phyloP scores from a whole-genome alignment of 305 asterid species.

The Fraxinus nigra region DNA sequence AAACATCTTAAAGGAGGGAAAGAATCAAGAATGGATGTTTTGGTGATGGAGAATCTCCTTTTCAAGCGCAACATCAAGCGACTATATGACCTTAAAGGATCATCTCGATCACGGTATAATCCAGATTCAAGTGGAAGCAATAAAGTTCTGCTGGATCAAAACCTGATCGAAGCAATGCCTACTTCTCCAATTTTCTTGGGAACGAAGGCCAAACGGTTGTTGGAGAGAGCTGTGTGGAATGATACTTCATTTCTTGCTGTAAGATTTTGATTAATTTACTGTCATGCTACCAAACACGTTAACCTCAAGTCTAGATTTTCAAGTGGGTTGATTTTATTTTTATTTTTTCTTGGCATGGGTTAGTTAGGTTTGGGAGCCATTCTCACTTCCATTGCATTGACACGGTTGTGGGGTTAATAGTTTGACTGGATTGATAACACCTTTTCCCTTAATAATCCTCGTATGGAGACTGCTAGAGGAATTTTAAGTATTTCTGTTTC shows the following conservation, averaged over 20 bases:
- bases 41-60: conserved; percentile 95
- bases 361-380: neutral
- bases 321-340: neutral
- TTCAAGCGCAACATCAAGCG: conserved; percentile 62
- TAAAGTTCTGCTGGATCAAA: conserved; percentile 87
- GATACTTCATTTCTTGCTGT: conserved; percentile 91
- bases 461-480: neutral
- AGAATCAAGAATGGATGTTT: conserved; percentile 74
- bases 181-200: conserved; percentile 93
- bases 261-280: conserved; percentile 37
- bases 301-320: neutral
- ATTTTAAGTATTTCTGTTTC: neutral
- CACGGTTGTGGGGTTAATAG: neutral
- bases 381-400: neutral
- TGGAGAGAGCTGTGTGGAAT: conserved; percentile 93
- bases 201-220: conserved; percentile 67
- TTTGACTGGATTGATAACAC: neutral
- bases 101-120: conserved; percentile 77
- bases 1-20: conserved; percentile 81
- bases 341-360: neutral
- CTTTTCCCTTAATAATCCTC: neutral
- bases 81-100: conserved; percentile 87
- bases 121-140: conserved; percentile 87
- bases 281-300: neutral
- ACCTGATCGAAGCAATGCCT: conserved; percentile 84